Base-by-base conservation (phyloP, 2,329 filamentous ascomycete genomes). In the Penicillium sp. region DNA sequence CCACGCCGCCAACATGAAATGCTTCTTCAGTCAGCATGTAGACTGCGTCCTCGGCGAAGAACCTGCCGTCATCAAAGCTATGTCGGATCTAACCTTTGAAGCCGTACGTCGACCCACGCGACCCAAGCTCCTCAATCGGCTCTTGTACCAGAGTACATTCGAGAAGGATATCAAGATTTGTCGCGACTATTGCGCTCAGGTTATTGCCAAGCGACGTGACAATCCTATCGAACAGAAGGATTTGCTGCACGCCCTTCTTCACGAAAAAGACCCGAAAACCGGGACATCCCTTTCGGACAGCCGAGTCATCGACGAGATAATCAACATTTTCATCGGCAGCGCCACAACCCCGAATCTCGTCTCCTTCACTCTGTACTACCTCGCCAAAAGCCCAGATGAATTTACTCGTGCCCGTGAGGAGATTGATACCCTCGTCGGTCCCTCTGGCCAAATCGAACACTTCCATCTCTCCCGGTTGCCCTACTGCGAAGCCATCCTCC, bases 331-430 rank as follows among this genome's bases (percentile, higher is more conserved):
- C 40, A 70, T 73, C 64, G 79, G 86, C 2, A 87, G 90, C 60
- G 88, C 91, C 65, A 92, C 89, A 0, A 88, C 88, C 0, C 84
- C 85, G 2, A 87, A 87, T 3, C 73, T 87, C 16, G 70, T 91
- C 13, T 83, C 85, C 0, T 91, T 89, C 66, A 74, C 81, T 0
- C 83, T 89, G 49, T 87, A 86, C 67, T 79, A 87, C 54, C 77
- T 92, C 2, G 70, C 89, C 36, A 86, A 85, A 68, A 79, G 87
- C 63, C 87, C 87, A 0, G 78, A 81, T 1, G 77, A 79, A 2
- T 84, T 87, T 59, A 74, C 74, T 38, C 85, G 84, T 60, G 86
- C 86, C 0, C 87, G 87, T 61, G 71, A 85, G 58, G 88, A 92
- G 67, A 84, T 91, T 7, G 88, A 91, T 65, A 64, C 74, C 0